These are phyloP conservation scores for Candida sanyaensis DNA, from an alignment of 1,139 yeast genomes.

Conservation along the genomic window DNA sequence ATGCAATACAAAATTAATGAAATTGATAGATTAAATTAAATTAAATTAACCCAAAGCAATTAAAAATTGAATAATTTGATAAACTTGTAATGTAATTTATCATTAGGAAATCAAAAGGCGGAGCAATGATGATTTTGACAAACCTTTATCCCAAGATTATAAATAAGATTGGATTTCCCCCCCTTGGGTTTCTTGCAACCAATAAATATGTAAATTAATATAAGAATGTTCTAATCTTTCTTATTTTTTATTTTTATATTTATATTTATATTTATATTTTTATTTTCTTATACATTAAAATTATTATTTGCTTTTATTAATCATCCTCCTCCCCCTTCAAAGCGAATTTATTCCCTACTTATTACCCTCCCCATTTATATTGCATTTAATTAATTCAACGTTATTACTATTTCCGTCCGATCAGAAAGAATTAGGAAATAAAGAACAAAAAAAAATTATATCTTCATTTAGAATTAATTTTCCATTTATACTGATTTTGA, in stretches of 20 bases:
- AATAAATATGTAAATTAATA: too few species aligned
- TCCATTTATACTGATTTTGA: too few species aligned
- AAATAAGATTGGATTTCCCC: constrained; percentile 2
- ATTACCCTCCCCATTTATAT: not conserved
- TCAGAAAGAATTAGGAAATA: not conserved
- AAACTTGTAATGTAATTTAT: not conserved
- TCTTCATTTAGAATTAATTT: too few species aligned
- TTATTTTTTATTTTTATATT: not conserved
- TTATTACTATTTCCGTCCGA: too few species aligned
- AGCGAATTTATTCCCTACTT: too few species aligned
- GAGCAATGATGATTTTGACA: not conserved
- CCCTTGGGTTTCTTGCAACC: not conserved
- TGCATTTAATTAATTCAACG: not conserved
- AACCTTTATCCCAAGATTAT: not conserved
- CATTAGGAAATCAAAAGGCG: not conserved
- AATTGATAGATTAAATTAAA: too few species aligned
- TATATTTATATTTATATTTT: too few species aligned
- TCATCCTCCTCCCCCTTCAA: not conserved
- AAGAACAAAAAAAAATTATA: too few species aligned
- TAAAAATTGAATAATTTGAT: constrained; percentile 2
- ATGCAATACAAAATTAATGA: too few species aligned
- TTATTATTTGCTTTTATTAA: not conserved
- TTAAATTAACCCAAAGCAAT: not conserved
- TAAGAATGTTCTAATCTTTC: not conserved
- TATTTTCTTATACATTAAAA: not conserved